Conservation (phyloP, 1,284 basidiomycete species). For the Microstroma glucosiphilum region DNA sequence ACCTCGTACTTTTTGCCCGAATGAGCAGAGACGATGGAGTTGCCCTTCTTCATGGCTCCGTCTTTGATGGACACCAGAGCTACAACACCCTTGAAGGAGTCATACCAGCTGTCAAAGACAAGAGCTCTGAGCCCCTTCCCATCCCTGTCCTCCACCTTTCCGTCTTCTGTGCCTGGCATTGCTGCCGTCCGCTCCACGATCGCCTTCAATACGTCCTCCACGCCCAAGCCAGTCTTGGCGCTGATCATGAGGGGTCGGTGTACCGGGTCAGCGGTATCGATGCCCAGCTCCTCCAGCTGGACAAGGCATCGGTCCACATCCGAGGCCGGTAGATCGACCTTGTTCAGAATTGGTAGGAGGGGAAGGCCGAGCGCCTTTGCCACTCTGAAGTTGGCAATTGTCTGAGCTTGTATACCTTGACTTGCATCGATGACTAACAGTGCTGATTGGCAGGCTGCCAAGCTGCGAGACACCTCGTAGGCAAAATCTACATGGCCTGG, state of each 20-base stretch:
- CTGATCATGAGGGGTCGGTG: conserved; percentile 54
- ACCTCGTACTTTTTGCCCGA: conserved; percentile 88
- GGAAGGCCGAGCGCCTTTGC: conserved; percentile 67
- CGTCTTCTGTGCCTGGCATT: conserved; percentile 27
- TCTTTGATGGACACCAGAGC: conserved; percentile 72
- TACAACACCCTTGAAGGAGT: conserved; percentile 92
- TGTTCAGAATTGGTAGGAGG: conserved; percentile 90
- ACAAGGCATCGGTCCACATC: conserved; percentile 25
- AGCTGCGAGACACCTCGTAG: conserved; percentile 83
- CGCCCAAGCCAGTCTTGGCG: conserved; percentile 84
- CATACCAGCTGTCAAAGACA: conserved; percentile 86
- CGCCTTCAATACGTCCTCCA: conserved; percentile 67
- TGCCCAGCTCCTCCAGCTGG: conserved; percentile 52
- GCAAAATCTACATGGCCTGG: conserved; percentile 57
- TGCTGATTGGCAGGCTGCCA: conserved; percentile 90
- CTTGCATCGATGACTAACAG: conserved; percentile 86
- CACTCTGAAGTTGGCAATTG: conserved; percentile 86
- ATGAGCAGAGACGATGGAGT: conserved; percentile 70
- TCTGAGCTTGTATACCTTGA: conserved; percentile 96
- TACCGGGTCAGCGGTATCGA: conserved; percentile 54
- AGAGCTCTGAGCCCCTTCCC: conserved; percentile 61
- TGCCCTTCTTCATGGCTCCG: conserved; percentile 58
- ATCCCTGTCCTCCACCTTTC: conserved; percentile 26
- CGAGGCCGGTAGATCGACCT: conserved; percentile 57
- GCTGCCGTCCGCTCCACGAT: conserved; percentile 57